phyloP scores from a whole-genome alignment of 2,329 filamentous ascomycete genomes.

The Fusarium sp. region DNA sequence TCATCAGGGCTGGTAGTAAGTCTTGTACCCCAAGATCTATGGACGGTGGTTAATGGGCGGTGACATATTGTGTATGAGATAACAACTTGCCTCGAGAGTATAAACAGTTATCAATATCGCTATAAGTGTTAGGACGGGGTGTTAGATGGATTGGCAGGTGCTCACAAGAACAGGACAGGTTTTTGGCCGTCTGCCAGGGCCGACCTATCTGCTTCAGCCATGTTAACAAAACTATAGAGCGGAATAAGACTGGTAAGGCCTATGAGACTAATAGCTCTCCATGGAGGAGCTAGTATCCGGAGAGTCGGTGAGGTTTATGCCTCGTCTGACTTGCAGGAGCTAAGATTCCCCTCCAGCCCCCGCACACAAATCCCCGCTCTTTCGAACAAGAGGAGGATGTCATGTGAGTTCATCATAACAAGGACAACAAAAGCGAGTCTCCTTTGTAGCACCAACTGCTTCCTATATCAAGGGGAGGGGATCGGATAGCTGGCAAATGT shows the following conservation, averaged over 20 bases:
- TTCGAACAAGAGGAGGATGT: not conserved
- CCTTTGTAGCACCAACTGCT: not conserved
- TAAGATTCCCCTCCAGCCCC: not conserved
- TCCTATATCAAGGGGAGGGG: not conserved
- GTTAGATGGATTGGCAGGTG: rapidly evolving
- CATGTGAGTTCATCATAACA: not conserved
- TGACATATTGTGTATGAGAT: rapidly evolving
- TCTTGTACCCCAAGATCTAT: slow-evolving; percentile 71
- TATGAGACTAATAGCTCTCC: not conserved
- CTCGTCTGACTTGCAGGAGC: not conserved
- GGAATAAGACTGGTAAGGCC: rapidly evolving
- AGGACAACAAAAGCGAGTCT: not conserved
- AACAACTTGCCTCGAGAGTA: slow-evolving; percentile 80
- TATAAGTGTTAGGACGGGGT: slow-evolving; percentile 54
- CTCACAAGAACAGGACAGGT: slow-evolving; percentile 58
- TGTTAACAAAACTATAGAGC: not conserved
- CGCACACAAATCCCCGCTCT: not conserved
- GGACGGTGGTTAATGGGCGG: not conserved
- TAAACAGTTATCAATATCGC: slow-evolving; percentile 98
- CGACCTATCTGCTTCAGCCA: not conserved
- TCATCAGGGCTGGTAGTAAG: slow-evolving; percentile 86
- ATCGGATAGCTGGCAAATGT: not conserved
- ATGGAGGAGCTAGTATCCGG: not conserved
- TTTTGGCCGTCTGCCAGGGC: slow-evolving; percentile 30
- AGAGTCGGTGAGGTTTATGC: not conserved